Percentiles rank a stretch among this genome's conserved stretches.
Evolutionary conservation across 2,329 filamentous ascomycete genomes (phyloP).

Genomic region (Colletotrichum sp.): DNA sequence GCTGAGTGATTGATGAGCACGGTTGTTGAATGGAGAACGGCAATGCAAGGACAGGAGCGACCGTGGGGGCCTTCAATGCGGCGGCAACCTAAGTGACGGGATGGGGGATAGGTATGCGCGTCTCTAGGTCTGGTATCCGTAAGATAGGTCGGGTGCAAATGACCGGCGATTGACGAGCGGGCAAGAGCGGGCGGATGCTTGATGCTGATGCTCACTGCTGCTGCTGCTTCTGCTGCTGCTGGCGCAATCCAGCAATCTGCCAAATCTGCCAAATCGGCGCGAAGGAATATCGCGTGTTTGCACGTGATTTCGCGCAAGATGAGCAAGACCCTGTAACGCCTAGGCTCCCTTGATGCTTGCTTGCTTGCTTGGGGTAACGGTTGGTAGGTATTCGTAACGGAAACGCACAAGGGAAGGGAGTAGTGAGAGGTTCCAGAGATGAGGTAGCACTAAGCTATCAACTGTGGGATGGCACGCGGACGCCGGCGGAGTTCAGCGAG

Average conservation of each 20-base stretch:
- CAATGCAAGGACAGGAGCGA: not conserved
- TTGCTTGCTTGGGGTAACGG: not conserved
- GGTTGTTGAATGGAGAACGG: not conserved
- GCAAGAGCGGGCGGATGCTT: not conserved
- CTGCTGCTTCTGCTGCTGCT: not conserved
- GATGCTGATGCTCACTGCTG: not conserved
- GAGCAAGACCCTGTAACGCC: not conserved
- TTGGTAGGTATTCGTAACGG: not conserved
- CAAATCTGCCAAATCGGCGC: not conserved
- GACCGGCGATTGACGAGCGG: not conserved
- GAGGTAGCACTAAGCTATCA: not conserved
- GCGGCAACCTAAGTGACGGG: not conserved
- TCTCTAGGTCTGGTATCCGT: not conserved
- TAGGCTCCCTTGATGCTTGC: not conserved
- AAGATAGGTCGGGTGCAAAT: not conserved
- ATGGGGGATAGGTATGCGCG: not conserved
- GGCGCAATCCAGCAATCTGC: not conserved
- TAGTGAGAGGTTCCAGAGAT: not conserved
- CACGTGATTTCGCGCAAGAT: conserved; percentile 16
- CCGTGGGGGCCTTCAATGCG: not conserved
- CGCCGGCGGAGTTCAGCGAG: not conserved
- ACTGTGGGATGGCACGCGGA: not conserved
- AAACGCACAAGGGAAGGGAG: not conserved
- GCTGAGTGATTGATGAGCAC: not conserved
- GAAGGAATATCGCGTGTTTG: conserved; percentile 8